Conservation (phyloP, 2,329 filamentous ascomycete species). For the Phyllosticta citrichinensis region DNA sequence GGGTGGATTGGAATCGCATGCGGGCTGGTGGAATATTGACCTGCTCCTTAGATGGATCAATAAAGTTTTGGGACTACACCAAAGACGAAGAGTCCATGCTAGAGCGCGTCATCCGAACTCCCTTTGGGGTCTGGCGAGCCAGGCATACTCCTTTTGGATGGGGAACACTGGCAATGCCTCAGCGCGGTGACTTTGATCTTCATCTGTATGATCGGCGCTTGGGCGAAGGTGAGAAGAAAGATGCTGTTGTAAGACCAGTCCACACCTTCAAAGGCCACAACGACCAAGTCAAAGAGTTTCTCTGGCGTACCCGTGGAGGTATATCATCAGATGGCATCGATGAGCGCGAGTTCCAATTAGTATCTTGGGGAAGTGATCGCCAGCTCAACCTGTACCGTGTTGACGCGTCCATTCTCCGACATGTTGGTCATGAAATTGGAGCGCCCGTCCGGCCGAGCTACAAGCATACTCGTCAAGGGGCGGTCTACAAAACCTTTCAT, state of each 20-base stretch:
- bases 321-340: constrained; percentile 59
- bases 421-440: constrained; percentile 66
- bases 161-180: constrained; percentile 82
- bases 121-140: constrained; percentile 84
- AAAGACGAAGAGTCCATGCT: constrained; percentile 43
- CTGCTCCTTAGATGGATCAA: constrained; percentile 82
- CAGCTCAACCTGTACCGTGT: constrained; percentile 70
- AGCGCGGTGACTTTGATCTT: constrained; percentile 74
- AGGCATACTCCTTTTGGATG: constrained; percentile 83
- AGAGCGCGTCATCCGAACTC: constrained; percentile 63
- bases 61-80: constrained; percentile 85
- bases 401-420: constrained; percentile 51
- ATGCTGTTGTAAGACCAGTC: constrained; percentile 31
- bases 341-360: constrained; percentile 80
- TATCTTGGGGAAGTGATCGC: constrained; percentile 86
- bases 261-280: constrained; percentile 46
- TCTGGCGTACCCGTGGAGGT: constrained; percentile 71
- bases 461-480: constrained; percentile 71
- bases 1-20: constrained; percentile 85
- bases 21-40: constrained; percentile 64
- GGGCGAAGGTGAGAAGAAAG: constrained; percentile 32
- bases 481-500: constrained; percentile 75
- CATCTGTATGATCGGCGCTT: constrained; percentile 67
- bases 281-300: constrained; percentile 73
- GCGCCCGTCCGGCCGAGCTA: constrained; percentile 53